phyloP scores from a whole-genome alignment of 1,284 basidiomycete species.

The Earliella scabrosa region DNA sequence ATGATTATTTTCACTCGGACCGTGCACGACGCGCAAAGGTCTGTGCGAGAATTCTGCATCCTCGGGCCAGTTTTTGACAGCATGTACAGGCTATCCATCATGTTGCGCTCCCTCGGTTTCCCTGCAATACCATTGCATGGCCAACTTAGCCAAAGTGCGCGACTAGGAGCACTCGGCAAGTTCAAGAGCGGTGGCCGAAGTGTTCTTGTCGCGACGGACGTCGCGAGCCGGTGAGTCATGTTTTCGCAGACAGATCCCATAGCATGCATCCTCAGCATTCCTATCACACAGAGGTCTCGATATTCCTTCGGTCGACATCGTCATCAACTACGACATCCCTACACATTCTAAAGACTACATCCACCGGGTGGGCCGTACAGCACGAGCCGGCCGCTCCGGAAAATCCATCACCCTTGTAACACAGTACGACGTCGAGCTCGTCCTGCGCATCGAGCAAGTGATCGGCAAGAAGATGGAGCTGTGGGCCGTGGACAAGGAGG shows the following conservation, averaged over 20 bases:
- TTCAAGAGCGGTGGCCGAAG: conserved; percentile 95
- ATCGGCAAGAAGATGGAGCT: conserved; percentile 93
- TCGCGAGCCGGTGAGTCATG: conserved; percentile 79
- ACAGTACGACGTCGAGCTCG: conserved; percentile 97
- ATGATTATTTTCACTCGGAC: conserved; percentile 98
- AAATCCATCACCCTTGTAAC: conserved; percentile 97
- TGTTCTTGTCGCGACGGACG: conserved; percentile 95
- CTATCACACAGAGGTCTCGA: conserved; percentile 77
- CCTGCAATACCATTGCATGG: conserved; percentile 96
- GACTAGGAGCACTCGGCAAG: conserved; percentile 93
- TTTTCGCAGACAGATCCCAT: background rate
- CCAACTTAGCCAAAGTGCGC: conserved; percentile 92
- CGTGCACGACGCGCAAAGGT: conserved; percentile 91
- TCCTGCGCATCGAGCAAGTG: conserved; percentile 93
- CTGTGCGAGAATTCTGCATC: conserved; percentile 22
- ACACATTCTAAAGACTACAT: conserved; percentile 99
- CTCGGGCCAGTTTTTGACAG: background rate
- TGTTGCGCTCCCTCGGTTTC: conserved; percentile 91
- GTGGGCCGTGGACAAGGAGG: conserved; percentile 92
- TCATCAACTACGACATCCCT: conserved; percentile 98
- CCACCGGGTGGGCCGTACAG: conserved; percentile 96
- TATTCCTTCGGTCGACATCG: conserved; percentile 95
- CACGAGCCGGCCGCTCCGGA: conserved; percentile 93
- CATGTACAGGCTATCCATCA: conserved; percentile 75
- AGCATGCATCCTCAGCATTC: background rate